Evolutionary conservation across 495 filamentous ascomycete genomes (phyloP), one percentile per base, ranked within the genome.

Genomic region (Chaetomium fimeti): DNA sequence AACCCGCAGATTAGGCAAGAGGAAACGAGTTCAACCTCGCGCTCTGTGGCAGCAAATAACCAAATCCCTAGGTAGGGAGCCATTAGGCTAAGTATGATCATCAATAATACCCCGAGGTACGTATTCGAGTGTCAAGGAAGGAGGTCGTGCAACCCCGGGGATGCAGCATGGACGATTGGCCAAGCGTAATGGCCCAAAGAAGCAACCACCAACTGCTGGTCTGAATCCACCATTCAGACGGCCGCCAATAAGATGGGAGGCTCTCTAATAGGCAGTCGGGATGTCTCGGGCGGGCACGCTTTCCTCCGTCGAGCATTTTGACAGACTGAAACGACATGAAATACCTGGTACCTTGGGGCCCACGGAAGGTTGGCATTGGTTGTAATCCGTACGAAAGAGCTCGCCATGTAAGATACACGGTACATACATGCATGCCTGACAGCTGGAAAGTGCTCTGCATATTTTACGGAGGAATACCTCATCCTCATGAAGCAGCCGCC

Each of bases 241-340:
- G 27, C 51, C 27, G 27, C 51, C 51, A 54, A 54, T 54, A 29
- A 28, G 22, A 58, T 11, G 7, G 22, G 5, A 15, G 54, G n/a
- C n/a, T n/a, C n/a, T n/a, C n/a, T n/a, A 42, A 58, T 1, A 38
- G 18, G 25, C n/a, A 38, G 54, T 42, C n/a, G 1, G 40, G 4
- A 43, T 43, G 40, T 43, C 40, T 43, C 54, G 36, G 54, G 38
- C 38, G 27, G 56, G 18, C 36, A 58, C 56, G 3, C 36, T 27
- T 0, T 12, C 56, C 12, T 5, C 20, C 16, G 13, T 13, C 8
- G 5, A 24, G 5, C 24, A 16, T 43, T 28, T 27, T 28, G 38
- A 40, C 36, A 15, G 28, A 40, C 36, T 5, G 28, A 3, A 32
- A 36, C 32, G 32, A 36, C 8, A 5, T 36, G 8, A 36, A 36